These are phyloP conservation scores for Xylariaceae sp. DNA, from an alignment of 2,329 filamentous ascomycete species.

Conservation along the genomic window DNA sequence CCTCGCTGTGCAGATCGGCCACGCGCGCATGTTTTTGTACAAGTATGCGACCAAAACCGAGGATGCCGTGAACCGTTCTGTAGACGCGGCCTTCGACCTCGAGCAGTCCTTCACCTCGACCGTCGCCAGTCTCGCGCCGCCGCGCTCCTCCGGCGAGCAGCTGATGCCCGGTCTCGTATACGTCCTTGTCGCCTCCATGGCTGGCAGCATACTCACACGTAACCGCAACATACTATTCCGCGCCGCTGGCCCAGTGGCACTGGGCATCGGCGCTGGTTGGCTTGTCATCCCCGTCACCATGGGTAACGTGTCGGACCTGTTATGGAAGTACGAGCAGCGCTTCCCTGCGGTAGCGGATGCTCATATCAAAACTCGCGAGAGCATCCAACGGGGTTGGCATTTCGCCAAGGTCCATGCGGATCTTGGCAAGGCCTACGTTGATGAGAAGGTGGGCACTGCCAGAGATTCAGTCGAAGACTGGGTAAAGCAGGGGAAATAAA, in stretches of 20 bases:
- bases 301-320: conserved; percentile 77
- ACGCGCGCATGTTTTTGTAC: conserved; percentile 77
- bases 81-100: conserved; percentile 76
- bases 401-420: conserved; percentile 72
- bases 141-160: conserved; percentile 79
- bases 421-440: conserved; percentile 66
- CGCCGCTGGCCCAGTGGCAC: conserved; percentile 68
- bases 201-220: conserved; percentile 83
- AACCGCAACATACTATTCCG: conserved; percentile 84
- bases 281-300: conserved; percentile 83
- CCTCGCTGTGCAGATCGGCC: conserved; percentile 76
- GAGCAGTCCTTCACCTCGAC: conserved; percentile 90
- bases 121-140: conserved; percentile 80
- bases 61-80: conserved; percentile 74
- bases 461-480: conserved; percentile 78
- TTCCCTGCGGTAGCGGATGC: conserved; percentile 79
- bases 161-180: conserved; percentile 88
- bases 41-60: conserved; percentile 69
- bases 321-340: conserved; percentile 90
- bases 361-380: conserved; percentile 68
- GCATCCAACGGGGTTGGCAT: conserved; percentile 63
- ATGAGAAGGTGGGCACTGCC: conserved; percentile 73
- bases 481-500: conserved; percentile 84
- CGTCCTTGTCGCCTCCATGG: conserved; percentile 91
- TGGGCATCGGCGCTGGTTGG: conserved; percentile 82